Evolutionary conservation across 495 filamentous ascomycete species (phyloP).

Genomic region (Cenococcum geophilum): DNA sequence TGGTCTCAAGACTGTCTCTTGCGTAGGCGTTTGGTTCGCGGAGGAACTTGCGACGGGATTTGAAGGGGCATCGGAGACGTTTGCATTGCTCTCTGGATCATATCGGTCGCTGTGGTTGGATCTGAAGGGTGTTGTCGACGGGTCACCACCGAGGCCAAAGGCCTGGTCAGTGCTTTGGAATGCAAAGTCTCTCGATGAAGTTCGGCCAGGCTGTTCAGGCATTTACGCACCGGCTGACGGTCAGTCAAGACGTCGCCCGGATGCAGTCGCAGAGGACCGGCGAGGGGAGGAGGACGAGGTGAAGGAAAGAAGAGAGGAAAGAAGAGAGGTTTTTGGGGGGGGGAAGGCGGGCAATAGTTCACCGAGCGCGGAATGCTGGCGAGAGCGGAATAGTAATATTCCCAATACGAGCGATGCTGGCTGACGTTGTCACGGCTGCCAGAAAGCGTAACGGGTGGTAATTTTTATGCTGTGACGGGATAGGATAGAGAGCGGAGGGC

Average conservation of each 20-base stretch:
- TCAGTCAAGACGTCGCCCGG: constrained; percentile 12
- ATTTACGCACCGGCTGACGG: constrained; percentile 18
- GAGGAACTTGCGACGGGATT: constrained; percentile 5
- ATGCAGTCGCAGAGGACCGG: constrained; percentile 3
- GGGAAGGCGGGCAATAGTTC: not conserved
- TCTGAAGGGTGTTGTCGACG: constrained; percentile 4
- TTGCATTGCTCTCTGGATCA: constrained; percentile 14
- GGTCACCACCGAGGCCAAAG: constrained; percentile 7
- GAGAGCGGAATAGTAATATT: constrained; percentile 11
- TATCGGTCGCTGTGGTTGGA: constrained; percentile 18
- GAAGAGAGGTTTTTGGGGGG: not conserved
- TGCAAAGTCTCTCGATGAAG: constrained; percentile 30
- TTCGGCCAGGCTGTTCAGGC: constrained; percentile 25
- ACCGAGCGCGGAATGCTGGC: not conserved
- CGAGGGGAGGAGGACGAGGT: not conserved
- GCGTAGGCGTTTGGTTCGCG: constrained; percentile 8
- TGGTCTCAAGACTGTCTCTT: constrained; percentile 10
- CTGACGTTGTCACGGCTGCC: too few species aligned
- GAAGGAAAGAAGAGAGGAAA: not conserved
- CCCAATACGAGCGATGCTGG: not conserved
- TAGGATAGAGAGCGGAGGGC: too few species aligned
- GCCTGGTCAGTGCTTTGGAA: constrained; percentile 32
- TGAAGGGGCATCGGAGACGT: not conserved
- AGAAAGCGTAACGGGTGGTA: too few species aligned
- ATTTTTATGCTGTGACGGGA: too few species aligned